Base-by-base conservation (phyloP, 2,329 filamentous ascomycete genomes). In the Ophiostoma novo-ulmi region DNA sequence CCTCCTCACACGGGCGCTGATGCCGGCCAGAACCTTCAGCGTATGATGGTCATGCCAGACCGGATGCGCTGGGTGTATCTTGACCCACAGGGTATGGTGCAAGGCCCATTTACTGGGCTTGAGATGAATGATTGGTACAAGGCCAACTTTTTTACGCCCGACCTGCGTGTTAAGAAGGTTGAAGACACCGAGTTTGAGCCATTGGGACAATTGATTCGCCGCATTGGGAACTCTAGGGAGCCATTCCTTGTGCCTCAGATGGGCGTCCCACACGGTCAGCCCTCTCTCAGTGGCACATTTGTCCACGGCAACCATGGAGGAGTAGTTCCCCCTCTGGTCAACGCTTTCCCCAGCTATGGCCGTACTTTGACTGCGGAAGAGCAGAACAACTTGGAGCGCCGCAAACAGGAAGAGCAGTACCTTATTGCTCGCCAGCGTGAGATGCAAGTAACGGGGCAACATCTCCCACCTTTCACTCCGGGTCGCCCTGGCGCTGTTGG, bases 91-190 rank as follows among this genome's bases (percentile, higher is more conserved):
- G 93, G 93, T 31, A 91, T 92, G 73, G 90, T 93, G 6, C 95
- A 99, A 78, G 95, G 95, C 0, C 95, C 95, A 0, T 99, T 95
- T 81, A 97, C 93, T 55, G 95, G 95, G 1, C 82, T 99, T 68
- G 95, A 99, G 80, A 99, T 99, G 95, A 96, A 99, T 75, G 96
- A 99, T 76, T 99, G 95, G 95, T 99, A 98, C 81, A 98, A 98
- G 79, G 94, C 94, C 52, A 94, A 94, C 65, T 99, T 98, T 82
- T 99, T 99, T 80, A 97, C 93, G 0, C 90, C 94, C 0, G 94
- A 99, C 76, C 84, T 99, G 26, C 88, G 96, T 63, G 95, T 99
- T 41, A 97, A 96, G 82, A 97, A 97, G 78, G 84, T 94, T 5
- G 95, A 99, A 78, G 95, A 99, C 77, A 84, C 85, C 0, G 94